Base-by-base conservation (phyloP, 2,329 filamentous ascomycete genomes). In the Didymella glomerata region DNA sequence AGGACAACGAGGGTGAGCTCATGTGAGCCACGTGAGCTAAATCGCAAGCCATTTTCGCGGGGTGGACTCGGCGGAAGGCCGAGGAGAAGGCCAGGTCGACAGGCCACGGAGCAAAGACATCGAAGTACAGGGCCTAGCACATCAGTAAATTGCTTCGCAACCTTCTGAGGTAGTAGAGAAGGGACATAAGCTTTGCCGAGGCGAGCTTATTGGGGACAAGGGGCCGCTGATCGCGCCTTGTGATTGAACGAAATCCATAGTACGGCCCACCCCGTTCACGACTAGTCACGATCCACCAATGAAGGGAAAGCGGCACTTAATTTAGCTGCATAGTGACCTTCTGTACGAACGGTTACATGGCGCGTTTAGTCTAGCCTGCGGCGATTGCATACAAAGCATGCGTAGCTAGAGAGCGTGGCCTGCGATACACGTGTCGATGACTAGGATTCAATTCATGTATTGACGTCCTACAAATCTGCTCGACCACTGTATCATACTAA, bases 121-220 rank as follows among this genome's bases (percentile, higher is more conserved):
- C 54, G 34, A 54, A 44, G 41, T 25, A 40, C 14, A n/a, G 14
- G 27, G 27, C 16, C 46, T 34, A 42, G 50, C 24, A 20, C 16
- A 13, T 14, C 22, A 27, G 30, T 50, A 46, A 40, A 36, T 47
- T 54, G 41, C 50, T 48, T 50, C 46, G 34, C 47, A 36, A 10
- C 20, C 34, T 30, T 48, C 10, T 47, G 5, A 11, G n/a, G 32
- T 32, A 47, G 40, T 28, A 14, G n/a, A 36, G 16, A 14, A 41
- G 25, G 20, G 13, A 18, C 8, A 32, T 30, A 59, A 59, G 56
- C 56, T 54, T 59, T 42, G 50, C 56, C 56, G 40, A 59, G 56
- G 27, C 40, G 47, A 59, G 56, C 56, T 59, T 59, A 47, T 54
- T 50, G 34, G 16, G 20, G 40, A 47, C 56, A 54, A 59, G 56